These are phyloP conservation scores for Blastomyces silverae DNA, from an alignment of 2,329 filamentous ascomycete genomes.

Conservation along the genomic window DNA sequence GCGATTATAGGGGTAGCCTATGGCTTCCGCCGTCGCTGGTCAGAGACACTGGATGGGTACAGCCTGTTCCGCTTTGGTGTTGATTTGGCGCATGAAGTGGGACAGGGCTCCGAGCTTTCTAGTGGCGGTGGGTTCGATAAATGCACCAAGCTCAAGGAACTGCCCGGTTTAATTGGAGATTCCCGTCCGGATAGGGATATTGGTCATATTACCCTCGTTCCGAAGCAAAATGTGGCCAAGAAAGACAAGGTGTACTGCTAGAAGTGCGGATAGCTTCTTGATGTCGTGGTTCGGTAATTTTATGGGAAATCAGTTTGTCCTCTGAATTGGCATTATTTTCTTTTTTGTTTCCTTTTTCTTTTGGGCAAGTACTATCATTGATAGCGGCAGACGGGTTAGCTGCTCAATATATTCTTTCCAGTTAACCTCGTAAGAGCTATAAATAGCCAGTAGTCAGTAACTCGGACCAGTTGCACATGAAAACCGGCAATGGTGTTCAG, in stretches of 20 bases:
- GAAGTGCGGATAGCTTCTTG: background rate
- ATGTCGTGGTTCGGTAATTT: background rate
- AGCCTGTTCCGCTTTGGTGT: constrained; percentile 18
- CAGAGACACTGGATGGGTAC: constrained; percentile 18
- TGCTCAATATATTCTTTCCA: background rate
- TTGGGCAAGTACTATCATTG: background rate
- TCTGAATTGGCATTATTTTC: no score
- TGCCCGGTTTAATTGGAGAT: constrained; percentile 4
- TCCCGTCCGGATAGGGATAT: background rate
- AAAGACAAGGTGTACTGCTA: background rate
- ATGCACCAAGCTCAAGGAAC: background rate
- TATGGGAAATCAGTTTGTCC: no score
- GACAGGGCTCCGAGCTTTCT: background rate
- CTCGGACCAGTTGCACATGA: background rate
- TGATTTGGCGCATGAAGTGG: constrained; percentile 11
- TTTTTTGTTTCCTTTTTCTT: background rate
- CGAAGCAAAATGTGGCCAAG: constrained; percentile 5
- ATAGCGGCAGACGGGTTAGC: background rate
- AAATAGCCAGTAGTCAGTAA: background rate
- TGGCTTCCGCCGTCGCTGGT: constrained; percentile 17
- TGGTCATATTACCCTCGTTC: constrained; percentile 6
- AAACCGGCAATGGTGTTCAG: background rate
- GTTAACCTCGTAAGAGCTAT: background rate
- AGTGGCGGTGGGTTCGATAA: background rate
- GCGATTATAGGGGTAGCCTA: constrained; percentile 14